A percentile compares a stretch with the other conserved stretches of the same genome.
These are phyloP conservation scores for Populus pruinosa DNA, from an alignment of 345 rosid species.

Conservation along the genomic window DNA sequence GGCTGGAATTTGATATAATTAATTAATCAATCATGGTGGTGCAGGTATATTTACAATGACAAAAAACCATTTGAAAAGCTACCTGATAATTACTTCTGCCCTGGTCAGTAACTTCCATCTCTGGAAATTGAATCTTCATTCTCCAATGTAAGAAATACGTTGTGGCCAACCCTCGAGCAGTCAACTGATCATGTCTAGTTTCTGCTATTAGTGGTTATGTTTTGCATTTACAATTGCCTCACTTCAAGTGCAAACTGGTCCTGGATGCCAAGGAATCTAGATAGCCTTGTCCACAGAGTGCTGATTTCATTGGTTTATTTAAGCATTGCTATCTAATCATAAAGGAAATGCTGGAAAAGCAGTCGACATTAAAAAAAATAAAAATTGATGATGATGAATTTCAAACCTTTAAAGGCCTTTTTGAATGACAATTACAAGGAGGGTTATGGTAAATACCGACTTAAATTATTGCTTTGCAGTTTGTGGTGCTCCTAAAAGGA, in stretches of 20 bases:
- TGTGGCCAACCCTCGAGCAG: no score
- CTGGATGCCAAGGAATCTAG: not conserved
- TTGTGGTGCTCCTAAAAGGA: constrained; percentile 92
- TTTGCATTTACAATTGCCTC: not conserved
- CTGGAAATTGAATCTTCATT: not conserved
- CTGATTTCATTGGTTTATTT: not conserved
- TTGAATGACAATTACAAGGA: not conserved
- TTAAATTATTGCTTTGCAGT: constrained; percentile 41
- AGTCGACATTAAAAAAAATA: not conserved
- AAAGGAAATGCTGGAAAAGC: not conserved
- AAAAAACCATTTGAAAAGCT: constrained; percentile 82
- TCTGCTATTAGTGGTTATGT: not conserved
- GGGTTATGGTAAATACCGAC: not conserved
- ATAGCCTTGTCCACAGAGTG: constrained; percentile 1
- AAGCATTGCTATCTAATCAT: not conserved
- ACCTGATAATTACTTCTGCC: constrained; percentile 77
- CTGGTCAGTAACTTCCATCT: constrained; percentile 40
- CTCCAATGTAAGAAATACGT: not conserved
- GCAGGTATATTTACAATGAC: constrained; percentile 84
- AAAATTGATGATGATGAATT: not conserved
- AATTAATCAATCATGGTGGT: constrained; percentile 1
- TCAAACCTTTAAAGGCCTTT: not conserved
- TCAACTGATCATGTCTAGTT: not conserved
- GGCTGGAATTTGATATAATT: not conserved
- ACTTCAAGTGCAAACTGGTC: not conserved